Percentiles rank a stretch among this genome's conserved stretches.
phyloP scores from a whole-genome alignment of 2,329 filamentous ascomycete genomes.

The Aspergillus proliferans region DNA sequence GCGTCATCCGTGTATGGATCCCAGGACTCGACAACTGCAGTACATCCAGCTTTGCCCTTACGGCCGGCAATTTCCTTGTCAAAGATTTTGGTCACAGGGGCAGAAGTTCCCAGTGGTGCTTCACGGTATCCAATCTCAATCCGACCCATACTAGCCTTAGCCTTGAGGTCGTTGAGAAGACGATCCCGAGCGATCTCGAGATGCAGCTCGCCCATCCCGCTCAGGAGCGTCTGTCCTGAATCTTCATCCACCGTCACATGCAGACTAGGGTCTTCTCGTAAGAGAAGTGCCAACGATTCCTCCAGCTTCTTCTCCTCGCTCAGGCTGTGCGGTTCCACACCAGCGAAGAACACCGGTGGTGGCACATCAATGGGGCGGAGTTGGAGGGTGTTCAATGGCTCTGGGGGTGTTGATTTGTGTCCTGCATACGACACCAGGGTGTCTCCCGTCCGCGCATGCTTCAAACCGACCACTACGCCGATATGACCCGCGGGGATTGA shows the following conservation, averaged over 20 bases:
- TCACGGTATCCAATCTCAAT: slow-evolving; percentile 97
- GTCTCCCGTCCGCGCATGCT: slow-evolving; percentile 87
- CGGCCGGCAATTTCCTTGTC: slow-evolving; percentile 78
- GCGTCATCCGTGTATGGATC: slow-evolving; percentile 18
- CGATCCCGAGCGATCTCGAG: slow-evolving; percentile 87
- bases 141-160: slow-evolving; percentile 73
- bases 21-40: slow-evolving; percentile 60
- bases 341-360: slow-evolving; percentile 93
- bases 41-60: slow-evolving; percentile 69
- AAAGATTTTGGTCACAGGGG: slow-evolving; percentile 57
- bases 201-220: slow-evolving; percentile 94
- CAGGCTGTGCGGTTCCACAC: slow-evolving; percentile 73
- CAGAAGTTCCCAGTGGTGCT: slow-evolving; percentile 57
- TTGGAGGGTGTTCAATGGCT: slow-evolving; percentile 66
- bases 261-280: slow-evolving; percentile 88
- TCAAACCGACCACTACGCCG: slow-evolving; percentile 84
- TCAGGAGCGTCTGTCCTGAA: slow-evolving; percentile 85
- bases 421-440: slow-evolving; percentile 72
- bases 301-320: slow-evolving; percentile 75
- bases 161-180: slow-evolving; percentile 82
- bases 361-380: slow-evolving; percentile 83
- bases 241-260: slow-evolving; percentile 80
- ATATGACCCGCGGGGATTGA: slow-evolving; percentile 82
- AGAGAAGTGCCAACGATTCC: slow-evolving; percentile 66
- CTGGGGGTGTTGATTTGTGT: slow-evolving; percentile 58